Evolutionary conservation across 169 alveolate genomes (phyloP), one percentile per base, ranked within the genome.

Genomic region (Toxoplasma gondii): DNA sequence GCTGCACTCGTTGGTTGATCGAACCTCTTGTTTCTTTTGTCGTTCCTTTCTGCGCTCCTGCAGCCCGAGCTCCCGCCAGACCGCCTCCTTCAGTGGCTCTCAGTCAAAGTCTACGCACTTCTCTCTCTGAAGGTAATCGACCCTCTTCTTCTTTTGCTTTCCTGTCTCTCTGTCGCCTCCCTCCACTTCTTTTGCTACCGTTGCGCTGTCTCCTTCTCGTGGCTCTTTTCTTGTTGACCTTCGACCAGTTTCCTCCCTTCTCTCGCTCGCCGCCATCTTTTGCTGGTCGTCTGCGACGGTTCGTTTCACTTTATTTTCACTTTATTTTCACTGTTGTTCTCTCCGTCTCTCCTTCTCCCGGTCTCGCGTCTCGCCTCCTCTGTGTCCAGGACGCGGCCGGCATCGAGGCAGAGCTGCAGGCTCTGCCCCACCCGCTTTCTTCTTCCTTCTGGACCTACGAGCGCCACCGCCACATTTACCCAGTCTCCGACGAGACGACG

Each of bases 71-170:
- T 78, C 4, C 45, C 86, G 39, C 86, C 49, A 17, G n/a, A 78
- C 29, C 49, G 19, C 29, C 39, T 29, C n/a, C 39, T 78, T 78
- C 86, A 78, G 86, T 78, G 86, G 86, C 45, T 78, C 27, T 10
- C 86, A 9, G 44, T 78, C 86, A 78, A 78, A n/a, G n/a, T 78
- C 45, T 78, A 36, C 45, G 86, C 86, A 1, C 86, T 78, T 16
- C 86, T 78, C n/a, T n/a, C 86, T 78, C 49, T 19, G 45, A 78
- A 78, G 86, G 86, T 78, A n/a, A 36, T 22, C 83, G 86, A n/a
- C 86, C 29, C 86, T 10, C n/a, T n/a, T 38, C 4, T 45, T 4
- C n/a, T 12, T 1, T 45, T 78, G 10, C 44, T 19, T 38, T 19
- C 44, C 39, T 2, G 49, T 22, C 39, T 70, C 83, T 31, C 86